Evolutionary conservation across 83 land plant species (phyloP).

Genomic region (Thuja plicata): DNA sequence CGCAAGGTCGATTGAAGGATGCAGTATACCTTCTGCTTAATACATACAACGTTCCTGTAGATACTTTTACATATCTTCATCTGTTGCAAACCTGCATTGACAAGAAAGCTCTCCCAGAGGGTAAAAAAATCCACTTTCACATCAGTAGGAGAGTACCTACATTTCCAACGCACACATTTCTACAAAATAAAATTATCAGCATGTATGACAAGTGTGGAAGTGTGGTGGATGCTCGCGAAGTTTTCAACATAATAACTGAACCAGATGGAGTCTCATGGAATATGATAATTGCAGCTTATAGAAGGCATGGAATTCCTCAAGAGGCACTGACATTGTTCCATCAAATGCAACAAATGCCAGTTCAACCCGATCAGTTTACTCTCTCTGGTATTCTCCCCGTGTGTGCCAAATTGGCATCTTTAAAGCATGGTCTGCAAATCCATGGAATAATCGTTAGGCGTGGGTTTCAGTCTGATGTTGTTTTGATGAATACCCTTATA

Average conservation of each 20-base stretch:
- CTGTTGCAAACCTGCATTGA: neutral
- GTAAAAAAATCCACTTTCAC: neutral
- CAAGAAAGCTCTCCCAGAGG: neutral
- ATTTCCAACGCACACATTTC: neutral
- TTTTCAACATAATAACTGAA: neutral
- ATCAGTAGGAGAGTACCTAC: neutral
- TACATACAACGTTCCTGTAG: neutral
- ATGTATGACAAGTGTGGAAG: constrained; percentile 4
- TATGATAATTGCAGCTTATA: constrained; percentile 3
- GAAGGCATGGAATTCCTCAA: neutral
- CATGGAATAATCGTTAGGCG: neutral
- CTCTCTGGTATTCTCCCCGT: neutral
- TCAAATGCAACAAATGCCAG: neutral
- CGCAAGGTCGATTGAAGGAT: neutral
- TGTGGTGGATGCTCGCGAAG: neutral
- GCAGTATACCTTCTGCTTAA: neutral
- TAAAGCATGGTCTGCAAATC: neutral
- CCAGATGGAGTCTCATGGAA: constrained; percentile 1
- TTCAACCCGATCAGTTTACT: neutral
- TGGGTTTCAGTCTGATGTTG: constrained; percentile 2
- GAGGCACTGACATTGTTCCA: constrained; percentile 1
- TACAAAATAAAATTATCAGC: neutral
- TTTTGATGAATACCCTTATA: neutral
- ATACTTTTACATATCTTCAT: neutral
- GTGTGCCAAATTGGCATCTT: neutral